Percentiles rank a stretch among this genome's conserved stretches.
phyloP scores from a whole-genome alignment of 495 filamentous ascomycete species.

The Sporormia fimetaria region DNA sequence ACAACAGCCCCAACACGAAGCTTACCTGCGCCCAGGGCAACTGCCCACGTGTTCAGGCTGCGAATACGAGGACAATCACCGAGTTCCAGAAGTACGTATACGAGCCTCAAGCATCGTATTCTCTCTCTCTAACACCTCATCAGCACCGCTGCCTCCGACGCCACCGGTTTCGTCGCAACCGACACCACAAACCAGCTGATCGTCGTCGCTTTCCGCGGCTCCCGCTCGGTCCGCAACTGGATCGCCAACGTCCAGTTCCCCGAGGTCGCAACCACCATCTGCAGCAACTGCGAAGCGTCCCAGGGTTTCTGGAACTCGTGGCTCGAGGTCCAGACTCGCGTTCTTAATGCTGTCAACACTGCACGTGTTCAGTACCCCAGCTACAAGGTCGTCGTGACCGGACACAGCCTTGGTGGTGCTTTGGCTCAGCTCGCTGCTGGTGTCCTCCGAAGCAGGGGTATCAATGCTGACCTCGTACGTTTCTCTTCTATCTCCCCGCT shows the following conservation, averaged over 20 bases:
- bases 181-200: conserved; percentile 53
- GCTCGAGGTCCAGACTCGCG: conserved; percentile 35
- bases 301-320: conserved; percentile 47
- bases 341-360: conserved; percentile 35
- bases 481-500: background rate
- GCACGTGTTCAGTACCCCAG: conserved; percentile 34
- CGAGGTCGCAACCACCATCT: conserved; percentile 34
- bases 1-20: conserved; percentile 37
- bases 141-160: conserved; percentile 47
- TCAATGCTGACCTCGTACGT: conserved; percentile 34
- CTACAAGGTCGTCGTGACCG: conserved; percentile 48
- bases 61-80: conserved; percentile 42
- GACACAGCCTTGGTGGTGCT: conserved; percentile 60
- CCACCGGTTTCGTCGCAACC: conserved; percentile 56
- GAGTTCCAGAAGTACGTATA: conserved; percentile 51
- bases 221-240: conserved; percentile 51
- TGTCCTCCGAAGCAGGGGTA: conserved; percentile 43
- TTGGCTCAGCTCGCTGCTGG: conserved; percentile 50
- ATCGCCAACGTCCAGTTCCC: conserved; percentile 48
- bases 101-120: background rate
- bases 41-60: conserved; percentile 50
- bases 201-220: conserved; percentile 60
- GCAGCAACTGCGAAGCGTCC: conserved; percentile 41
- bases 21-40: conserved; percentile 45
- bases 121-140: background rate